These are phyloP conservation scores for Emericellopsis cladophorae DNA, from an alignment of 2,329 filamentous ascomycete genomes.

Conservation along the genomic window DNA sequence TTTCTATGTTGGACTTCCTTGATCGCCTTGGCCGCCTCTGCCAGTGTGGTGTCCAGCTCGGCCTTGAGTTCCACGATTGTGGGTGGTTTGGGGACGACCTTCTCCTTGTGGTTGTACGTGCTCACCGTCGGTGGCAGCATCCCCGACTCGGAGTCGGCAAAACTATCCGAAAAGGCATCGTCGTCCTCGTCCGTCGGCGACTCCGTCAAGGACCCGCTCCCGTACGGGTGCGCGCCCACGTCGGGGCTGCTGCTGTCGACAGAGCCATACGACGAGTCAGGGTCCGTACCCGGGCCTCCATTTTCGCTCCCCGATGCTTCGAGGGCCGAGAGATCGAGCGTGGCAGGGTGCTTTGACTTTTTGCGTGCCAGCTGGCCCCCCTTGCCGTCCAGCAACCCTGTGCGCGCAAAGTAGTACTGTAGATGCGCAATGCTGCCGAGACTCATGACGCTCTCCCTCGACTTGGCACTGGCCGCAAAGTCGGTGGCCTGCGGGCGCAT, in stretches of 20 bases:
- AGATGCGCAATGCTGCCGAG: slow-evolving; percentile 93
- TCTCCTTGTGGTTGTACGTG: slow-evolving; percentile 81
- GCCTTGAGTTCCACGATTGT: slow-evolving; percentile 66
- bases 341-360: slow-evolving; percentile 45
- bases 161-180: slow-evolving; percentile 38
- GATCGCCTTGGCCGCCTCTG: slow-evolving; percentile 56
- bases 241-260: slow-evolving; percentile 45
- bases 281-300: slow-evolving; percentile 25
- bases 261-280: slow-evolving; percentile 47
- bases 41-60: slow-evolving; percentile 53
- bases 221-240: slow-evolving; percentile 23
- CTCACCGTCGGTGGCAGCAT: slow-evolving; percentile 96
- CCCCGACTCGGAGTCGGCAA: slow-evolving; percentile 53
- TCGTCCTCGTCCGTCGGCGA: slow-evolving; percentile 31
- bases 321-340: slow-evolving; percentile 44
- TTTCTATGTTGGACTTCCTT: slow-evolving; percentile 38
- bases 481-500: slow-evolving; percentile 77
- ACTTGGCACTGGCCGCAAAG: slow-evolving; percentile 82
- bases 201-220: slow-evolving; percentile 25
- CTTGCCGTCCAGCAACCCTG: slow-evolving; percentile 85
- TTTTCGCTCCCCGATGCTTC: slow-evolving; percentile 12
- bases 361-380: slow-evolving; percentile 73
- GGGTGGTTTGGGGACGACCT: slow-evolving; percentile 71
- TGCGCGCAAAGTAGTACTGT: slow-evolving; percentile 96
- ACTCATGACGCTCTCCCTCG: slow-evolving; percentile 90